Evolutionary conservation across 2,329 filamentous ascomycete genomes (phyloP).

Genomic region (Grosmannia serpens): DNA sequence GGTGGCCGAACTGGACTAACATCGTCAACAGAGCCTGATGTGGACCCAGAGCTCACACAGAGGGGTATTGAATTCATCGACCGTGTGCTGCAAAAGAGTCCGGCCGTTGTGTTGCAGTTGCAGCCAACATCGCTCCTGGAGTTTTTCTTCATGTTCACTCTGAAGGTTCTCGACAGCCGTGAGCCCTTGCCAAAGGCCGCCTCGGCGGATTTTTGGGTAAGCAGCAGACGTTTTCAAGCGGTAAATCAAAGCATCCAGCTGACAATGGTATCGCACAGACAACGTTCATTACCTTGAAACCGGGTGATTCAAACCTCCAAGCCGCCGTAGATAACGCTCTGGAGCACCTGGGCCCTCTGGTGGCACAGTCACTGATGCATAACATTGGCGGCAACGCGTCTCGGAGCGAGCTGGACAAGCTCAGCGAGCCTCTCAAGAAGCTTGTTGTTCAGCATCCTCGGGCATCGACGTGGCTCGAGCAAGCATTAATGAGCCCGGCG

Average conservation of each 20-base stretch:
- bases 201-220: slow-evolving; percentile 65
- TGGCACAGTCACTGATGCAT: slow-evolving; percentile 47
- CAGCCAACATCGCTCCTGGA: slow-evolving; percentile 47
- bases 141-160: slow-evolving; percentile 58
- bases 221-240: slow-evolving; percentile 11
- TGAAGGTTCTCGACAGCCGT: slow-evolving; percentile 57
- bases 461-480: slow-evolving; percentile 51
- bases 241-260: neutral
- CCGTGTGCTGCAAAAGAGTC: slow-evolving; percentile 48
- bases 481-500: slow-evolving; percentile 40
- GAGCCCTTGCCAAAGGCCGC: slow-evolving; percentile 68
- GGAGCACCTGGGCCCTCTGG: slow-evolving; percentile 46
- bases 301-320: slow-evolving; percentile 29
- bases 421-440: slow-evolving; percentile 61
- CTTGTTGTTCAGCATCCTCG: slow-evolving; percentile 44
- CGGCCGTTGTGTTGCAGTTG: slow-evolving; percentile 47
- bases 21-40: slow-evolving; percentile 35
- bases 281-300: slow-evolving; percentile 38
- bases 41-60: slow-evolving; percentile 61
- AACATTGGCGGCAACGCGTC: slow-evolving; percentile 59
- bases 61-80: slow-evolving; percentile 62
- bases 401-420: slow-evolving; percentile 59
- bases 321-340: slow-evolving; percentile 37
- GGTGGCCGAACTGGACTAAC: slow-evolving; percentile 5
- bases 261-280: slow-evolving; percentile 24